These are phyloP conservation scores for Allodekkera sacchari DNA, from an alignment of 805 yeast species.

Conservation along the genomic window DNA sequence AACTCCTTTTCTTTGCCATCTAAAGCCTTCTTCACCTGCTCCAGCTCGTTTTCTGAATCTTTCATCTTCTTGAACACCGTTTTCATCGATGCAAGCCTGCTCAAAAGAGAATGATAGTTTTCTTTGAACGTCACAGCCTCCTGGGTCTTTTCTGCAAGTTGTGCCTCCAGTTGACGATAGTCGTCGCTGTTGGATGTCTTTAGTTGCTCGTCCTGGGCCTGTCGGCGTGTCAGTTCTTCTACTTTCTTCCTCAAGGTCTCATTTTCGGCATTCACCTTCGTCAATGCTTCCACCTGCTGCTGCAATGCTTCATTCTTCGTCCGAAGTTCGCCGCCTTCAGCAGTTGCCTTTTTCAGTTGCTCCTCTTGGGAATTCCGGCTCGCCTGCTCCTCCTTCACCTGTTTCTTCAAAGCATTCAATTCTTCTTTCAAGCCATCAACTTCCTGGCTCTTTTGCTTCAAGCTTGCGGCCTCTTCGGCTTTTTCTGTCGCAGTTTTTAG, in stretches of 20 bases:
- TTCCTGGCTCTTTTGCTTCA: too few species aligned
- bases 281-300: not conserved
- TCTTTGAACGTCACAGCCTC: slow-evolving; percentile 52
- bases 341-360: too few species aligned
- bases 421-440: too few species aligned
- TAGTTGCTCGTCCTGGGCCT: too few species aligned
- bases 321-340: too few species aligned
- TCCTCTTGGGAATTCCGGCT: too few species aligned
- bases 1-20: slow-evolving; percentile 30
- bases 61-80: slow-evolving; percentile 66
- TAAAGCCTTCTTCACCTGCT: slow-evolving; percentile 38
- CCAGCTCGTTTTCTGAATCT: slow-evolving; percentile 57
- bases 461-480: too few species aligned
- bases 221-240: not conserved
- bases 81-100: slow-evolving; percentile 65
- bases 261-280: not conserved
- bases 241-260: not conserved
- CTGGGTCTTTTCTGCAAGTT: slow-evolving; percentile 28
- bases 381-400: too few species aligned
- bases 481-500: too few species aligned
- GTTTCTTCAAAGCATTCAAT: too few species aligned
- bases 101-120: slow-evolving; percentile 54
- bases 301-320: too few species aligned
- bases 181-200: slow-evolving; percentile 1
- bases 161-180: slow-evolving; percentile 6